Evolutionary conservation across 2,329 filamentous ascomycete species (phyloP).

Genomic region (Parastagonospora avenae): DNA sequence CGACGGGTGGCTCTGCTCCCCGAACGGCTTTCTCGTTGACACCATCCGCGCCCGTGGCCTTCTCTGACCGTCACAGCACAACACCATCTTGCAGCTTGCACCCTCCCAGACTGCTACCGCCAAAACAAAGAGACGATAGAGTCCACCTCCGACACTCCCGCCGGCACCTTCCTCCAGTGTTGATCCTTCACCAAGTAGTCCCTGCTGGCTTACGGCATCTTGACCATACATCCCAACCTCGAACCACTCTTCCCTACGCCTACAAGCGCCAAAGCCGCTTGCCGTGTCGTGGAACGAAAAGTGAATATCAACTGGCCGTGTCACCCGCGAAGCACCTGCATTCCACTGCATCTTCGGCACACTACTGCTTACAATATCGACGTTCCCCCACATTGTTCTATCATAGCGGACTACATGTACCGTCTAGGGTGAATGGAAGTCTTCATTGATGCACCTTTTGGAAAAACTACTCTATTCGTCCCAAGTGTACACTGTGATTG

Average conservation of each 20-base stretch:
- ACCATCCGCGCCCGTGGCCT: constrained; percentile 16
- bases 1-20: constrained; percentile 29
- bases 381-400: background rate
- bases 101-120: background rate
- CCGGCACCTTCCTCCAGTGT: background rate
- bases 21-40: constrained; percentile 20
- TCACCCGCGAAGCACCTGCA: constrained; percentile 2
- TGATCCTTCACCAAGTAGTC: no score
- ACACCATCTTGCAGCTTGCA: background rate
- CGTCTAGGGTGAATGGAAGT: background rate
- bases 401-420: background rate
- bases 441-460: background rate
- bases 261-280: constrained; percentile 16
- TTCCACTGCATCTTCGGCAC: background rate
- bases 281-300: constrained; percentile 10
- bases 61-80: constrained; percentile 8
- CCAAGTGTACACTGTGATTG: background rate
- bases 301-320: constrained; percentile 5
- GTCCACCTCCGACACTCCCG: background rate
- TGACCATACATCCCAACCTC: background rate
- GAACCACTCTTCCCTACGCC: background rate
- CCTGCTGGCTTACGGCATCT: background rate
- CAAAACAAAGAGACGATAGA: no score
- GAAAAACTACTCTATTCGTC: background rate
- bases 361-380: background rate